Evolutionary conservation across 257 asterid genomes (phyloP).

Genomic region (Plantago elongata): DNA sequence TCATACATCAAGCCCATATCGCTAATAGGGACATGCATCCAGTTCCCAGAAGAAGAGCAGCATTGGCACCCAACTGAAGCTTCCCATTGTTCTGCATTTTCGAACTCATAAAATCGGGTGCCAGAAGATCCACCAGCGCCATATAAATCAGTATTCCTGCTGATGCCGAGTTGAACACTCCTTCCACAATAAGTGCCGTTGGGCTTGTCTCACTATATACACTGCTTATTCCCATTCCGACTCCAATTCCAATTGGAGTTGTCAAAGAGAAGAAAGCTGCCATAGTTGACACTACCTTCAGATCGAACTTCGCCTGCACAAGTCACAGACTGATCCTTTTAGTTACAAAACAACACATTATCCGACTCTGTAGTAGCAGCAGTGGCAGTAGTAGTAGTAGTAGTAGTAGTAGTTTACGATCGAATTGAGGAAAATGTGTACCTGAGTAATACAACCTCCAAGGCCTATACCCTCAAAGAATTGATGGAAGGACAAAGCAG

Average conservation of each 20-base stretch:
- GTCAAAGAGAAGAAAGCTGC: constrained; percentile 24
- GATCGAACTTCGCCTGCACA: constrained; percentile 29
- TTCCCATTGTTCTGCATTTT: constrained; percentile 23
- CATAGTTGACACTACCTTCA: constrained; percentile 24
- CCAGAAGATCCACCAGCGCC: constrained; percentile 34
- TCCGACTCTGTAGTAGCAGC: too few species aligned
- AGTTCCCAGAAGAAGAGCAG: constrained; percentile 28
- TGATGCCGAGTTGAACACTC: constrained; percentile 30
- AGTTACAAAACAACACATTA: too few species aligned
- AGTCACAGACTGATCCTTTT: background rate
- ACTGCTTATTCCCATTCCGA: constrained; percentile 28
- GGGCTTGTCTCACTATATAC: constrained; percentile 31
- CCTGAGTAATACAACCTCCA: constrained; percentile 49
- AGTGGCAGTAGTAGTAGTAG: too few species aligned
- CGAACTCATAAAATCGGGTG: constrained; percentile 31
- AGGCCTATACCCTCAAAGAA: constrained; percentile 52
- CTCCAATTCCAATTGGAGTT: constrained; percentile 23
- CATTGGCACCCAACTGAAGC: constrained; percentile 24
- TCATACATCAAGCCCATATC: constrained; percentile 26
- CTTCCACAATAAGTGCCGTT: constrained; percentile 28
- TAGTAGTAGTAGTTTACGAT: too few species aligned
- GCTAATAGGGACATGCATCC: constrained; percentile 33
- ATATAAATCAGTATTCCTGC: constrained; percentile 35
- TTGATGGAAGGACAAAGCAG: constrained; percentile 40
- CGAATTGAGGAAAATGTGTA: background rate